Base-by-base conservation (phyloP, 257 asterid species). In the Solanum rostratum region DNA sequence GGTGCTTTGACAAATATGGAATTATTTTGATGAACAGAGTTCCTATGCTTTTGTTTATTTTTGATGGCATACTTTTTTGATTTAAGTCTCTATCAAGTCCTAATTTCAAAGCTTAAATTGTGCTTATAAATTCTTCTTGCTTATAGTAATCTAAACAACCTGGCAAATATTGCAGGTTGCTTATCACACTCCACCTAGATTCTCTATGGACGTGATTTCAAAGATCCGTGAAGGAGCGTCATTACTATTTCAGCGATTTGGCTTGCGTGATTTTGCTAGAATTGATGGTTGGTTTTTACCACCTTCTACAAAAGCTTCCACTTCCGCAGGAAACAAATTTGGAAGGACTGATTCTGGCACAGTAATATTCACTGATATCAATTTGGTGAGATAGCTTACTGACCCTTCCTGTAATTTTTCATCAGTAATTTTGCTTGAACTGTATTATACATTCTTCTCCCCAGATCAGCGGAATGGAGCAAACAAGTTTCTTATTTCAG, bases 401-500 rank as follows among this genome's bases (percentile, higher is more conserved):
- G 57, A 52, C 86, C 37, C 60, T 57, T 68, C 70, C 60, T 39
- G 52, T 52, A 52, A 85, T 85, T 50, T 4, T 55, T 68, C 19
- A 81, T 54, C 70, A 57, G 54, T 85, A 63, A 63, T 60, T 70
- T 54, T n/a, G 81, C 69, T 85, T 59, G 39, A 78, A 66, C 87
- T 52, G n/a, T 73, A n/a, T 69, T 60, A 73, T 84, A 37, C 53
- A 83, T 86, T 57, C 81, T 52, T 79, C 54, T 85, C 83, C 86
- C 82, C 87, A 95, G 98, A 92, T 95, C 86, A 95, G 98, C 85
- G 98, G 98, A 83, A 95, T 95, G 98, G 97, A 93, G 89, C 98
- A 95, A 90, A 95, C 98, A 45, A 95, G 98, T 87, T 95, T 95
- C 93, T 86, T 95, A 60, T 95, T 95, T 92, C 98, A 95, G 88